Evolutionary conservation across 1,284 basidiomycete species (phyloP).

Genomic region (Xerocomus minutiporus): DNA sequence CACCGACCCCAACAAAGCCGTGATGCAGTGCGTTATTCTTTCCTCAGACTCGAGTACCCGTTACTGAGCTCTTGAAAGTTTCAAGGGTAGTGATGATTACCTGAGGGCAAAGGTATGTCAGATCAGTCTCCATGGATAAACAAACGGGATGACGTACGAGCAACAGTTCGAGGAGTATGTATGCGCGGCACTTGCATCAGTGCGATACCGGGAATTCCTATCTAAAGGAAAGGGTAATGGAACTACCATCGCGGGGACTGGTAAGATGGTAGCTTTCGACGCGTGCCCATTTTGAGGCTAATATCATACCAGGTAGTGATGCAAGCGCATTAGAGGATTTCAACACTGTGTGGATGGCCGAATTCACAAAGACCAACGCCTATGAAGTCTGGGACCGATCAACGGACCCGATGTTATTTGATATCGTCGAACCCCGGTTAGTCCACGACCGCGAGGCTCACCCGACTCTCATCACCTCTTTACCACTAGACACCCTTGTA

Average conservation of each 20-base stretch:
- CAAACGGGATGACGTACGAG: neutral
- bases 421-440: slow-evolving; percentile 85
- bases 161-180: slow-evolving; percentile 81
- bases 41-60: neutral
- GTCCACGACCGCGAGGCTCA: slow-evolving; percentile 19
- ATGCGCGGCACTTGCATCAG: slow-evolving; percentile 70
- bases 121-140: slow-evolving; percentile 11
- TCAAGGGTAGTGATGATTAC: slow-evolving; percentile 92
- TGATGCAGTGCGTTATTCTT: slow-evolving; percentile 56
- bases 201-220: slow-evolving; percentile 84
- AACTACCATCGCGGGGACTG: slow-evolving; percentile 59
- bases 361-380: slow-evolving; percentile 80
- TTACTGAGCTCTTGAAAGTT: slow-evolving; percentile 41
- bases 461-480: slow-evolving; percentile 7
- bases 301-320: slow-evolving; percentile 37
- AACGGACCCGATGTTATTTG: slow-evolving; percentile 87
- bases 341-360: slow-evolving; percentile 77
- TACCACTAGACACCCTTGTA: slow-evolving; percentile 72
- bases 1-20: slow-evolving; percentile 51
- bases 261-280: slow-evolving; percentile 31
- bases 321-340: slow-evolving; percentile 64
- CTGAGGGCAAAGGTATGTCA: slow-evolving; percentile 69
- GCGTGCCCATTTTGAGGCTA: neutral
- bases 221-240: slow-evolving; percentile 59
- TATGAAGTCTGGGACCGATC: slow-evolving; percentile 83